phyloP scores from a whole-genome alignment of 2,329 filamentous ascomycete genomes.

The Sclerotinia glacialis region DNA sequence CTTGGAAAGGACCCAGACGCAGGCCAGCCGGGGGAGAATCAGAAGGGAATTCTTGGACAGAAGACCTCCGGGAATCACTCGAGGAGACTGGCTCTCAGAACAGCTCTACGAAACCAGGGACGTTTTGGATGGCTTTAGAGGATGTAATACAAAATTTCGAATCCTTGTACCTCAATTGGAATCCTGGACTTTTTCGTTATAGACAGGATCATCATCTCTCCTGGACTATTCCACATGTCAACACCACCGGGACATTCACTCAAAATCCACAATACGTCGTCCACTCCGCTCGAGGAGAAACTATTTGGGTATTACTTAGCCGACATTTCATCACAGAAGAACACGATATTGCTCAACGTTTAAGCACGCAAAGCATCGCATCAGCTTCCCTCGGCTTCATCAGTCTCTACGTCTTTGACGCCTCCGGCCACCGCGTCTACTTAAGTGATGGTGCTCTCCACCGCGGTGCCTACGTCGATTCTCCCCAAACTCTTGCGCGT shows the following conservation, averaged over 20 bases:
- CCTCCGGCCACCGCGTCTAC: constrained; percentile 67
- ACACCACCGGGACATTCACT: constrained; percentile 54
- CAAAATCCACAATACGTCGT: constrained; percentile 73
- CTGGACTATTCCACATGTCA: constrained; percentile 62
- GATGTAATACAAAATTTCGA: constrained; percentile 90
- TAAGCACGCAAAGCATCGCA: constrained; percentile 33
- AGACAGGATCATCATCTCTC: constrained; percentile 87
- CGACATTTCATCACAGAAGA: constrained; percentile 78
- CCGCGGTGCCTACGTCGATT: constrained; percentile 86
- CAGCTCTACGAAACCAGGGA: constrained; percentile 55
- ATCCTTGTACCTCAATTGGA: constrained; percentile 97
- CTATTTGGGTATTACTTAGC: constrained; percentile 80
- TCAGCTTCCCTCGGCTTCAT: constrained; percentile 67
- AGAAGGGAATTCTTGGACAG: constrained; percentile 26
- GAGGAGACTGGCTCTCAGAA: constrained; percentile 29
- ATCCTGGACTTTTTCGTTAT: constrained; percentile 74
- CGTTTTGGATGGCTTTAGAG: constrained; percentile 90
- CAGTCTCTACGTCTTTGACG: constrained; percentile 77
- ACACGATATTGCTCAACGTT: constrained; percentile 52
- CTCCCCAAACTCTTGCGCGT: constrained; percentile 83
- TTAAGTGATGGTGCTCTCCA: constrained; percentile 69
- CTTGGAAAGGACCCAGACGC: constrained; percentile 58
- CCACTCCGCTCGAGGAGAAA: constrained; percentile 54
- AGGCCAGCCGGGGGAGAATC: constrained; percentile 19
- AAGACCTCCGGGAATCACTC: constrained; percentile 33